A percentile compares a stretch with the other conserved stretches of the same genome.
Conservation (phyloP, 345 rosid species). For the Citrus australasica region DNA sequence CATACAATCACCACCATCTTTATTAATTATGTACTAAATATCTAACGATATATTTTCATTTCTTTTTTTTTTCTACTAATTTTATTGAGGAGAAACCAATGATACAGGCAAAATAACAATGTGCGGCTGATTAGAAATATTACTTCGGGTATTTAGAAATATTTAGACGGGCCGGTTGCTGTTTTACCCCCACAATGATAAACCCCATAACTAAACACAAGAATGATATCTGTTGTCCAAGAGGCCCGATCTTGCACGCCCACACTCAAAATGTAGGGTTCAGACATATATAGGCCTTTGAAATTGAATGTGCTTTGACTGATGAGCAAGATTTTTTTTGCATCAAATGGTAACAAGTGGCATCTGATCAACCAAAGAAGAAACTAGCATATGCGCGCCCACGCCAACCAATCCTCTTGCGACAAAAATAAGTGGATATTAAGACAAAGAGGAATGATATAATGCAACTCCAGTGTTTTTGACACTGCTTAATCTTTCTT, state of each 20-base stretch:
- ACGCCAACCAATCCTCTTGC: background rate
- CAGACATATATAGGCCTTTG: background rate
- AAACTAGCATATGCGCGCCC: background rate
- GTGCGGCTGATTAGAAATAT: too few species aligned
- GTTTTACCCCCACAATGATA: background rate
- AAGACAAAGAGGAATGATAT: background rate
- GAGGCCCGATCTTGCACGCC: background rate
- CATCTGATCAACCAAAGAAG: conserved; percentile 6
- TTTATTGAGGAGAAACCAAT: too few species aligned
- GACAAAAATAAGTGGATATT: conserved; percentile 1
- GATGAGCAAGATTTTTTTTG: background rate
- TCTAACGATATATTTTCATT: too few species aligned
- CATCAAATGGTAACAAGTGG: conserved; percentile 6
- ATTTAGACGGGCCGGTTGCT: fast-evolving
- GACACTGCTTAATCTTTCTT: background rate
- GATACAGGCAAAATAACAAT: too few species aligned
- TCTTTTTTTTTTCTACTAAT: too few species aligned
- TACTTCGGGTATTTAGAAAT: background rate
- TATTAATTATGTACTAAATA: too few species aligned
- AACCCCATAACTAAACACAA: too few species aligned
- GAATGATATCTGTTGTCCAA: background rate
- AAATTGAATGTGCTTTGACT: background rate
- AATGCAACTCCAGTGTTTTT: background rate
- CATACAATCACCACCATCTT: too few species aligned
- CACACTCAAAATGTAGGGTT: background rate